Evolutionary conservation across 768 basidiomycete genomes (phyloP), one percentile per base, ranked within the genome.

Genomic region (Termitomyces sp.): DNA sequence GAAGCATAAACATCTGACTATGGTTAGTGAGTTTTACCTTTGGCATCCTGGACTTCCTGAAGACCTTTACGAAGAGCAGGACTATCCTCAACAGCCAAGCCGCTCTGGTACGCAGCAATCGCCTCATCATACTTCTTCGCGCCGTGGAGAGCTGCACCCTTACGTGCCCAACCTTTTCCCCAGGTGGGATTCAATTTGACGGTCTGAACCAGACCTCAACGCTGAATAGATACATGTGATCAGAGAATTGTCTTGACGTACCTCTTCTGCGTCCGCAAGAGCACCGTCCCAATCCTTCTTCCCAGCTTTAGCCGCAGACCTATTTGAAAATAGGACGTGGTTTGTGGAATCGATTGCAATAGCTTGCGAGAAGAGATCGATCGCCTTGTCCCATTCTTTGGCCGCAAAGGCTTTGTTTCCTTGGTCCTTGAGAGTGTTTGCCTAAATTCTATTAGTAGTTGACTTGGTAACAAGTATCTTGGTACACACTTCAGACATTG

Each of bases 321-420:
- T 81, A 69, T 98, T 98, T 16, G 94, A 96, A 74, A 83, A 97
- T 9, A 97, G 77, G 54, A 98, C 94, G 71, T 90, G 88, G 68
- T 96, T 96, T 37, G 76, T 77, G 2, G 88, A 77, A 73, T 97
- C 94, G 64, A 95, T 65, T 48, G 80, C 84, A 68, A 98, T 90
- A 20, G 91, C 95, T 66, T 92, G 81, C 4, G 84, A 79, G 73
- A 92, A 93, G 49, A 89, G 75, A 67, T 88, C 81, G 77, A 92
- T 90, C 7, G 95, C 94, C 65, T 81, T 85, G 75, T 92, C 87
- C 74, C 91, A 97, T 65, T 97, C 84, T 70, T 94, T 97, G 55
- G 92, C 92, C 39, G 90, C 80, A 74, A 98, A 98, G 22, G 95
- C 94, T 68, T 94, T 94, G 81, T 98, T 98, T 67, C 94, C 95